Evolutionary conservation across 2,329 filamentous ascomycete genomes (phyloP).

Genomic region (Epichloe festucae): DNA sequence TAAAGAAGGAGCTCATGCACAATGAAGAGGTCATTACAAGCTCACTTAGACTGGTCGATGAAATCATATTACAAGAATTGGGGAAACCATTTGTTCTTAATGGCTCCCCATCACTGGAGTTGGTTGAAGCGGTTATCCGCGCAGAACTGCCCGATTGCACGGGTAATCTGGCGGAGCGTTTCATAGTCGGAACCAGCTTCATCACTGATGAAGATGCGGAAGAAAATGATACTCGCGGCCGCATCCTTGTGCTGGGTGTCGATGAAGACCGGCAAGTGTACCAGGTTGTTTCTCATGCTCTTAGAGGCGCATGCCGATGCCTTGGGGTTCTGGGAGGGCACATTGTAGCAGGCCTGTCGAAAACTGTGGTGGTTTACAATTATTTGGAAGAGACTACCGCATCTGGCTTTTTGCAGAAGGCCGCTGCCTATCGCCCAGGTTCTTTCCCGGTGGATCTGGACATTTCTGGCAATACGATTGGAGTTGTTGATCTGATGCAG

Average conservation of each 20-base stretch:
- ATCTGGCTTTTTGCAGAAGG: slow-evolving; percentile 49
- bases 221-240: slow-evolving; percentile 43
- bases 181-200: slow-evolving; percentile 83
- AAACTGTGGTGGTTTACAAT: slow-evolving; percentile 56
- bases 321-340: slow-evolving; percentile 61
- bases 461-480: slow-evolving; percentile 61
- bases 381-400: slow-evolving; percentile 44
- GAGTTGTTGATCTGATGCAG: slow-evolving; percentile 88
- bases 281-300: slow-evolving; percentile 51
- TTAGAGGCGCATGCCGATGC: slow-evolving; percentile 72
- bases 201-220: slow-evolving; percentile 46
- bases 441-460: slow-evolving; percentile 75
- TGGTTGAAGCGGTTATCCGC: slow-evolving; percentile 75
- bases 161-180: slow-evolving; percentile 55
- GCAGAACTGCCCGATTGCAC: slow-evolving; percentile 52
- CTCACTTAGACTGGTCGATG: slow-evolving; percentile 81
- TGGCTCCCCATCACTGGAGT: slow-evolving; percentile 39
- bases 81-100: slow-evolving; percentile 54
- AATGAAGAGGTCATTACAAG: slow-evolving; percentile 67
- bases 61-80: slow-evolving; percentile 71
- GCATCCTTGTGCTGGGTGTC: slow-evolving; percentile 76
- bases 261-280: slow-evolving; percentile 62
- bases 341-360: slow-evolving; percentile 78
- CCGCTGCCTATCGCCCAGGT: slow-evolving; percentile 66
- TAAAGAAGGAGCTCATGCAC: slow-evolving; percentile 56